Evolutionary conservation across 495 filamentous ascomycete genomes (phyloP).

Genomic region (Xylaria grammica): DNA sequence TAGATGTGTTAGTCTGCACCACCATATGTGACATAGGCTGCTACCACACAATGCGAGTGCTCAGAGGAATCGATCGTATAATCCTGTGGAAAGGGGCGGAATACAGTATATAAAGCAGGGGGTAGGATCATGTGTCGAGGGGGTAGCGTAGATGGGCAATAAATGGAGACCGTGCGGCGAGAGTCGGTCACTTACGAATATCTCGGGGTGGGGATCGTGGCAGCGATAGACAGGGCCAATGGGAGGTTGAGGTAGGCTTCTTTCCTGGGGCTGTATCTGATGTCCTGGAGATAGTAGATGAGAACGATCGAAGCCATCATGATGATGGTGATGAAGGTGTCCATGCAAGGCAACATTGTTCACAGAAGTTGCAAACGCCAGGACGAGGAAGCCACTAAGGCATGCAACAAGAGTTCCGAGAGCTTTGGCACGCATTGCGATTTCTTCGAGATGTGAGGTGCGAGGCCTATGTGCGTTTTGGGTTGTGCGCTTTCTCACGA

Average conservation of each 20-base stretch:
- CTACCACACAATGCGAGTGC: background rate
- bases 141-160: background rate
- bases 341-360: background rate
- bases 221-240: conserved; percentile 32
- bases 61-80: background rate
- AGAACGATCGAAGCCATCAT: background rate
- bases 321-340: background rate
- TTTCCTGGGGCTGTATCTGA: background rate
- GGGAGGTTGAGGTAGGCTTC: background rate
- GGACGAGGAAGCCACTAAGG: background rate
- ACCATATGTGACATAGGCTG: background rate
- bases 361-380: background rate
- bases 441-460: background rate
- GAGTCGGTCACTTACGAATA: conserved; percentile 26
- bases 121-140: too few species aligned
- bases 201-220: conserved; percentile 25
- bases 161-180: background rate
- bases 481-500: too few species aligned
- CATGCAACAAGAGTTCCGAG: background rate
- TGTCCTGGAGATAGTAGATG: background rate
- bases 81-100: background rate
- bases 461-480: background rate
- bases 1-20: background rate
- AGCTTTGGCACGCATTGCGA: conserved; percentile 5
- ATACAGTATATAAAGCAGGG: too few species aligned